These are phyloP conservation scores for Pulveroboletus sp. DNA, from an alignment of 768 basidiomycete species.

Conservation along the genomic window DNA sequence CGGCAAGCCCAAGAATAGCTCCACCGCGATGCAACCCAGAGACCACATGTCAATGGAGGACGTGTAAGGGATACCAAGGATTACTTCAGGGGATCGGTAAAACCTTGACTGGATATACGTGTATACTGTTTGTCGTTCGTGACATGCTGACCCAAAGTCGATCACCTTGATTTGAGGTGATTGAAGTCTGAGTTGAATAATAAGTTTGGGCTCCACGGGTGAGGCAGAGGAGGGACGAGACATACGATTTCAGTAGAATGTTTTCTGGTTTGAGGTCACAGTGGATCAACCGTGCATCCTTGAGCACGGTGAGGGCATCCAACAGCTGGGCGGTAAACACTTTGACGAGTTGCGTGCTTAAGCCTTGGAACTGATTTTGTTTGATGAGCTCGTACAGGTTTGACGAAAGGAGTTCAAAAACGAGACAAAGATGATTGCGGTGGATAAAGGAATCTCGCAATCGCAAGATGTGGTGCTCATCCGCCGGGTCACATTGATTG, in stretches of 20 bases:
- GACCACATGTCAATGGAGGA: slow-evolving; percentile 99
- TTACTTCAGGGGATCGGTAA: slow-evolving; percentile 96
- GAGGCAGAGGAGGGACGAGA: neutral
- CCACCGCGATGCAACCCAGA: slow-evolving; percentile 96
- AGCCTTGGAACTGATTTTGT: slow-evolving; percentile 98
- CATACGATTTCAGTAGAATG: slow-evolving; percentile 90
- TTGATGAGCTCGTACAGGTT: slow-evolving; percentile 99
- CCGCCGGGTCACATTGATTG: slow-evolving; percentile 86
- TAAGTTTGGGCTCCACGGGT: neutral
- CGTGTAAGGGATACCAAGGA: slow-evolving; percentile 91
- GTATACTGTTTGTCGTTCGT: slow-evolving; percentile 99
- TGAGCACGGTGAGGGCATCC: slow-evolving; percentile 87
- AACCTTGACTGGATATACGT: slow-evolving; percentile 99
- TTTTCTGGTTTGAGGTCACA: slow-evolving; percentile 99
- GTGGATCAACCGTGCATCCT: slow-evolving; percentile 94
- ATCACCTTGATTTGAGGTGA: slow-evolving; percentile 99
- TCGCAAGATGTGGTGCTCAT: slow-evolving; percentile 95
- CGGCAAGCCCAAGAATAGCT: slow-evolving; percentile 93
- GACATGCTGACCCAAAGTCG: slow-evolving; percentile 98
- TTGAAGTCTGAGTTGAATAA: slow-evolving; percentile 58
- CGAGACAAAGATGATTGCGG: slow-evolving; percentile 92
- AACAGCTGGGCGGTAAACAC: slow-evolving; percentile 96
- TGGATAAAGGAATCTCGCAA: slow-evolving; percentile 96
- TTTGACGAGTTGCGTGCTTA: slow-evolving; percentile 95
- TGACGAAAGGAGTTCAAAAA: slow-evolving; percentile 94